A percentile compares a stretch with the other conserved stretches of the same genome.
Evolutionary conservation across 2,329 filamentous ascomycete species (phyloP).

Genomic region (Alternaria ventricosa): DNA sequence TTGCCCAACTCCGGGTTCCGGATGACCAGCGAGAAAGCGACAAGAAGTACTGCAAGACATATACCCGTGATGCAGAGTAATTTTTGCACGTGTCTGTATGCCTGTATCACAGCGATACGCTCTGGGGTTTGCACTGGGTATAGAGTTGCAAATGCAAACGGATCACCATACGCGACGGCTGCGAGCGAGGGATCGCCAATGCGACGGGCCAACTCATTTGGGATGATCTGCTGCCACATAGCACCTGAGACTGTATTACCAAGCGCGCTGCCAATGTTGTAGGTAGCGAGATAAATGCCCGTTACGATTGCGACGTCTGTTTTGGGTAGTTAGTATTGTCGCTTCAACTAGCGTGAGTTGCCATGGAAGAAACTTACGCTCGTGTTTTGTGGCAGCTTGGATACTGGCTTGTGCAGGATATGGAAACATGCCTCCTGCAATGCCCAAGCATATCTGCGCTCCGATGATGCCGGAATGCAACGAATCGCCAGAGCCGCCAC

Average conservation of each 20-base stretch:
- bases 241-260: conserved; percentile 67
- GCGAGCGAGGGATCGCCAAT: conserved; percentile 54
- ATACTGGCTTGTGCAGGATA: conserved; percentile 60
- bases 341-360: neutral
- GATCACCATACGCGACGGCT: conserved; percentile 49
- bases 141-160: conserved; percentile 45
- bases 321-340: neutral
- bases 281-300: conserved; percentile 67
- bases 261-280: conserved; percentile 67
- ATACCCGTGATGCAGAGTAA: conserved; percentile 60
- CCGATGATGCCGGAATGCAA: conserved; percentile 65
- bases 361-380: conserved; percentile 33
- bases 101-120: conserved; percentile 52
- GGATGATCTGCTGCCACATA: conserved; percentile 64
- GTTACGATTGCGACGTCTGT: conserved; percentile 67
- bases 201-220: conserved; percentile 50
- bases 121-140: conserved; percentile 55
- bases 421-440: conserved; percentile 68
- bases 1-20: conserved; percentile 56
- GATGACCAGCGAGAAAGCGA: conserved; percentile 55
- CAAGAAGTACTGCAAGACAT: conserved; percentile 56
- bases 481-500: conserved; percentile 55
- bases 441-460: conserved; percentile 67
- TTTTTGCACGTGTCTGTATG: conserved; percentile 56
- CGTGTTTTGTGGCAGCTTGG: conserved; percentile 58